phyloP scores from a whole-genome alignment of 345 rosid species.

The Isatis tinctoria region DNA sequence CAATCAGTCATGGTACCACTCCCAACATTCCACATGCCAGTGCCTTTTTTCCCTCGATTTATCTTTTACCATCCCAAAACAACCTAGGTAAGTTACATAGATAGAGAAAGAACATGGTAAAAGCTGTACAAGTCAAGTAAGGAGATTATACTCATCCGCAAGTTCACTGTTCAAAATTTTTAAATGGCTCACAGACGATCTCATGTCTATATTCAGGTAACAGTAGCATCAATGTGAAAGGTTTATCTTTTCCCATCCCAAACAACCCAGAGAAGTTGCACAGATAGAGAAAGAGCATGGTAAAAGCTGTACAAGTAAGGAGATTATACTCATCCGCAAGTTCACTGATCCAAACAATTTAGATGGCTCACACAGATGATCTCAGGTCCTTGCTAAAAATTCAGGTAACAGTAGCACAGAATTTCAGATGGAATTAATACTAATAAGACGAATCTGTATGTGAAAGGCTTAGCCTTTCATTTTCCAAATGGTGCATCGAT shows the following conservation, averaged over 20 bases:
- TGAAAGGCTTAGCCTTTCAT: not conserved
- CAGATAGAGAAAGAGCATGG: not conserved
- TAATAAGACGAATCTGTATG: not conserved
- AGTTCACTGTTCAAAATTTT: not conserved
- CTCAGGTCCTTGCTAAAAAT: not conserved
- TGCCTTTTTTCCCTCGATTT: not conserved
- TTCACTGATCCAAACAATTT: not conserved
- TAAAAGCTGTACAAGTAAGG: not conserved
- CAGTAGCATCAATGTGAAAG: not conserved
- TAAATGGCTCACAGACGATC: not conserved
- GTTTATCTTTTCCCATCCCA: not conserved
- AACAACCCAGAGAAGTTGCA: conserved; percentile 3
- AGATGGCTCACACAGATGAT: conserved; percentile 3
- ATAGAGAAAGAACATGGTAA: not conserved
- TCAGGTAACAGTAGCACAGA: not conserved
- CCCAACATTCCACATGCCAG: conserved; percentile 30
- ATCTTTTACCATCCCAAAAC: not conserved
- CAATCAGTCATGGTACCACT: conserved; percentile 25
- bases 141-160: not conserved
- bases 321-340: not conserved
- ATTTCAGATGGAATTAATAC: no score
- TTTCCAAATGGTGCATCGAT: not conserved
- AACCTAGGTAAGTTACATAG: conserved; percentile 2
- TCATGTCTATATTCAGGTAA: not conserved
- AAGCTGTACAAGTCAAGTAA: not conserved